Base-by-base conservation (phyloP, 2,329 filamentous ascomycete genomes). In the Trichoderma sp. region DNA sequence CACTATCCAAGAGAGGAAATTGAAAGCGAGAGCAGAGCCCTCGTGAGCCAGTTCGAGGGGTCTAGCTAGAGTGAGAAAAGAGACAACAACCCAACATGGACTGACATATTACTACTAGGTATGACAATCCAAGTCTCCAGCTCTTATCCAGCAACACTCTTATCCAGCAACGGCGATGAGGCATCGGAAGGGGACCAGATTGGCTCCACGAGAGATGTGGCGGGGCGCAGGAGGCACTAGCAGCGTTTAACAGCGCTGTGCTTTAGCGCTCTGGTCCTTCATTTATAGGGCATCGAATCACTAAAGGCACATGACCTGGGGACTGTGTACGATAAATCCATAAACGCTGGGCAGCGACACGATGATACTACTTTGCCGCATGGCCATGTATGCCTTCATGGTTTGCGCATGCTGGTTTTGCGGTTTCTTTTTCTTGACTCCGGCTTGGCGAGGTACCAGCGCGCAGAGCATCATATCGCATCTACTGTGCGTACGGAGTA, bases 141-240 rank as follows among this genome's bases (percentile, higher is more conserved):
- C n/a, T n/a, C 56, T 29, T 15, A 25, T 34, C 53, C 15, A 10
- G 4, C n/a, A 2, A 32, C 17, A n/a, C n/a, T n/a, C 56, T 29
- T 15, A 25, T 34, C 53, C 15, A 10, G 4, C n/a, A 2, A 32
- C 17, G 15, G 45, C 25, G 34, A 56, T 34, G 34, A 48, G 61
- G 15, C 60, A 54, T 15, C 61, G 61, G 61, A 64, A 64, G 34
- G 12, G 3, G 50, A 45, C 27, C 61, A 56, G 35, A 64, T 64
- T 64, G 37, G 61, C 61, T 56, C 50, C 17, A n/a, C 35, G 32
- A 42, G 32, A 25, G 58, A 50, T 25, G 25, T 3, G 15, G 50
- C 34, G 61, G 61, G 50, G 50, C 59, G 25, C 5, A 37, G 5
- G 5, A 8, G n/a, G 37, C 37, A 17, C 17, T 25, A 19, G 37